These are phyloP conservation scores for Hypomyces rosellus DNA, from an alignment of 2,329 filamentous ascomycete genomes.

Conservation along the genomic window DNA sequence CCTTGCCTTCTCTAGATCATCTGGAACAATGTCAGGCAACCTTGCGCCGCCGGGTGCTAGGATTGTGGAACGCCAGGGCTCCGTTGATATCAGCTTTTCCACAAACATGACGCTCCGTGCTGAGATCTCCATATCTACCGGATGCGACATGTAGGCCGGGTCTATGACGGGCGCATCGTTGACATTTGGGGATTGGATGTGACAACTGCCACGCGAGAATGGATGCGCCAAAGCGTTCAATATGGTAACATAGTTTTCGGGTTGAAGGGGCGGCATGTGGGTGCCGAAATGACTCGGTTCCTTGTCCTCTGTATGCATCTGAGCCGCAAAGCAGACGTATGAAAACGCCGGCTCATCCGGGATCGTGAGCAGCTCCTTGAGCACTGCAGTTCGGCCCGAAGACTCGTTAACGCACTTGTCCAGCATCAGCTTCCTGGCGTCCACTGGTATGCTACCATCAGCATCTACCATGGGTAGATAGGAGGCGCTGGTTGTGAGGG, in stretches of 20 bases:
- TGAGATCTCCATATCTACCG: conserved; percentile 50
- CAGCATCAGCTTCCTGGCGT: background rate
- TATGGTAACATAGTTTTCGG: conserved; percentile 46
- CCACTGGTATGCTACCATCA: conserved; percentile 1
- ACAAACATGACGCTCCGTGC: conserved; percentile 39
- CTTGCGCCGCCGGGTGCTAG: conserved; percentile 30
- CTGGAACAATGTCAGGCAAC: conserved; percentile 17
- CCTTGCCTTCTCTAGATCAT: conserved; percentile 26
- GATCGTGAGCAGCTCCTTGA: conserved; percentile 18
- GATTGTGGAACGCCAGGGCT: conserved; percentile 30
- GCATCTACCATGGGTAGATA: conserved; percentile 6
- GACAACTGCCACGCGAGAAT: conserved; percentile 52
- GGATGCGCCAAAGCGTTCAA: conserved; percentile 54
- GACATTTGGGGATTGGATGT: conserved; percentile 42
- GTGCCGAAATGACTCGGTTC: conserved; percentile 13
- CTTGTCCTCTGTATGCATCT: conserved; percentile 19
- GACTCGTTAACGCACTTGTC: conserved; percentile 1
- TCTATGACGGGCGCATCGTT: conserved; percentile 32
- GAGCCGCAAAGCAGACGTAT: conserved; percentile 27
- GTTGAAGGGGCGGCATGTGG: conserved; percentile 11
- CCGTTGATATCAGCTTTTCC: conserved; percentile 28
- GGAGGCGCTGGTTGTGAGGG: conserved; percentile 4
- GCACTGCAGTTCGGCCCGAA: background rate
- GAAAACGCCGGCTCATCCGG: conserved; percentile 25
- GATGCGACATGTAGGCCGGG: conserved; percentile 30